A percentile compares a stretch with the other conserved stretches of the same genome.
Evolutionary conservation across 2,329 filamentous ascomycete species (phyloP).

Genomic region (Fusarium sp.): DNA sequence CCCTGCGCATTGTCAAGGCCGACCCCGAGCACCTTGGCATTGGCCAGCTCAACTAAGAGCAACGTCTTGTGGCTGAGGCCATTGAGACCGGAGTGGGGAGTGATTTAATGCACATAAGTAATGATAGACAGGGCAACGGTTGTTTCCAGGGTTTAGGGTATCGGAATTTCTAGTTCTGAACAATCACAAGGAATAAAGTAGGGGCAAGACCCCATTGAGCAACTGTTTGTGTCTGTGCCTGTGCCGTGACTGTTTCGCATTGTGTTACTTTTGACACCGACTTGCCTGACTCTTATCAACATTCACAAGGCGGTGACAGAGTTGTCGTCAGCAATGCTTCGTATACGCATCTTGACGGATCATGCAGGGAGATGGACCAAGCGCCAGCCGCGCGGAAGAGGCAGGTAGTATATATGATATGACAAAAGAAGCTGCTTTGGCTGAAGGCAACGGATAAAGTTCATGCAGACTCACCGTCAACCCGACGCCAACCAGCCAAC

Average conservation of each 20-base stretch:
- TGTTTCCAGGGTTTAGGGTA: constrained; percentile 43
- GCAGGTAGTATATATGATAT: not conserved
- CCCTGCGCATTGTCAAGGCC: constrained; percentile 69
- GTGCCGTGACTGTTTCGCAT: too few species aligned
- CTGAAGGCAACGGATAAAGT: constrained; percentile 9
- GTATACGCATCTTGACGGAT: not conserved
- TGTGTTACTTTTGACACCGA: too few species aligned
- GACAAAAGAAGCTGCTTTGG: not conserved
- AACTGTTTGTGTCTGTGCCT: not conserved
- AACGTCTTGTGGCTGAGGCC: constrained; percentile 18
- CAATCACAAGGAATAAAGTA: constrained; percentile 34
- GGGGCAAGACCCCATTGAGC: constrained; percentile 24
- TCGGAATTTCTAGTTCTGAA: constrained; percentile 40
- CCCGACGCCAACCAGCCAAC: not conserved
- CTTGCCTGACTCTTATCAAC: not conserved
- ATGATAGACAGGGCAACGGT: constrained; percentile 45
- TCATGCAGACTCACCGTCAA: constrained; percentile 7
- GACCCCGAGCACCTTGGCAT: constrained; percentile 66
- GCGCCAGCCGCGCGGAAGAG: not conserved
- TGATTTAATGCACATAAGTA: constrained; percentile 43
- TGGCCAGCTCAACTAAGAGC: constrained; percentile 51
- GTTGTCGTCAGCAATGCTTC: not conserved
- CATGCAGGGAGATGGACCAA: not conserved
- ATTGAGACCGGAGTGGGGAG: constrained; percentile 20
- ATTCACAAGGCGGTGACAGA: not conserved